Base-by-base conservation (phyloP, 768 basidiomycete genomes). In the Rhodotorula kratochvilovae region DNA sequence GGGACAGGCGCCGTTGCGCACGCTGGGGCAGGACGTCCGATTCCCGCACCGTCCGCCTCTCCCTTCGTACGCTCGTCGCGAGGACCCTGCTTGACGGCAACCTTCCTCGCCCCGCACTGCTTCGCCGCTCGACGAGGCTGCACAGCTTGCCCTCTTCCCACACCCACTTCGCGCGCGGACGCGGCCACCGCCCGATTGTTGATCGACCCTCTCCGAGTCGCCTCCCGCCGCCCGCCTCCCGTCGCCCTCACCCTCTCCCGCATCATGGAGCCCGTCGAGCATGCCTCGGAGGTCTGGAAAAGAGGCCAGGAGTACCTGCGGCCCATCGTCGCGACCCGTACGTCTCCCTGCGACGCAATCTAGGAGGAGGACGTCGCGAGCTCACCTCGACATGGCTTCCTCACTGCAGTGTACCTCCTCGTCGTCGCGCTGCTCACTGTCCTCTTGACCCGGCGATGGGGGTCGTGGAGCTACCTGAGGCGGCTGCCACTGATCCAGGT, bases 321-420 rank as follows among this genome's bases (percentile, higher is more conserved):
- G 31, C 67, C 72, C 0, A 50, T 73, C n/a, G 35, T 72, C 13
- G 39, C 63, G 33, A 68, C 67, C 17, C 27, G 72, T 62, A 45
- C 46, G 67, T 59, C 11, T 16, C 23, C 15, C 25, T 15, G 13
- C 42, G 0, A 8, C 48, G 31, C 29, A 6, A 6, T 35, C 35
- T 33, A n/a, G n/a, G n/a, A n/a, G 21, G 12, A 5, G 1, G n/a
- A 16, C 7, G 19, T 48, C 15, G 48, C 1, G 23, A 45, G 42
- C 35, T 1, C 15, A 13, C 54, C 48, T 50, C 27, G 51, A 53
- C 51, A 53, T 21, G 0, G 21, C 5, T 6, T 29, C 17, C 17
- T 17, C 42, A 12, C 42, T 25, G 10, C 61, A 68, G 61, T 25
- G 33, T 76, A 72, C 68, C 65, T 76, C 27, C 4, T 70, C 27